A percentile compares a stretch with the other conserved stretches of the same genome.
phyloP scores from a whole-genome alignment of 768 basidiomycete species.

The Boletus pseudo-olivaceus region DNA sequence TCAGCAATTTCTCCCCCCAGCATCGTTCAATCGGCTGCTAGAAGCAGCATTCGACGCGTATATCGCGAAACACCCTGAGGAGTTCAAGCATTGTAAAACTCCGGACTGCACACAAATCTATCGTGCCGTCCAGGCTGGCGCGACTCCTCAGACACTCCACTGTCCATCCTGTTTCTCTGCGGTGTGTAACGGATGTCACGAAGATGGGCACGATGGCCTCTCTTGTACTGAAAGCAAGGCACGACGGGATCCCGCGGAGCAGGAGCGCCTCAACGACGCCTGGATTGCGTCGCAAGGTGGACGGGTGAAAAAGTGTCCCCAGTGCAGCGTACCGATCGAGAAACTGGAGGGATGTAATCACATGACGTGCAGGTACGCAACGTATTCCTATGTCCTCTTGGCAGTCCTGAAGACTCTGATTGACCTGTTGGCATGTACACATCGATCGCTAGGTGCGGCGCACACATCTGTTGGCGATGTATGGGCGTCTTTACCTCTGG shows the following conservation, averaged over 20 bases:
- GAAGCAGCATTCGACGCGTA: conserved; percentile 55
- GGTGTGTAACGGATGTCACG: conserved; percentile 62
- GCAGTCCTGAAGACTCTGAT: background rate
- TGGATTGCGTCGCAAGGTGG: conserved; percentile 56
- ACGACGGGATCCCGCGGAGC: conserved; percentile 40
- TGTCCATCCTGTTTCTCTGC: conserved; percentile 67
- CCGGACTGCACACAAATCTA: conserved; percentile 77
- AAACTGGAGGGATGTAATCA: conserved; percentile 75
- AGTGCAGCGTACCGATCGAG: conserved; percentile 66
- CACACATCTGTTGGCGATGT: conserved; percentile 76
- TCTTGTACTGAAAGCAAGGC: conserved; percentile 46
- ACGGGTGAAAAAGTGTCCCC: conserved; percentile 69
- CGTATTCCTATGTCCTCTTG: background rate
- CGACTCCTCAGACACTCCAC: conserved; percentile 38
- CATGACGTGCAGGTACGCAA: conserved; percentile 52
- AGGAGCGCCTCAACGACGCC: conserved; percentile 47
- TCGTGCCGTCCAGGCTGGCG: conserved; percentile 43
- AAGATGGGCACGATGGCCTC: conserved; percentile 59
- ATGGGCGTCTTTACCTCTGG: conserved; percentile 35
- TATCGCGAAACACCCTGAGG: conserved; percentile 52
- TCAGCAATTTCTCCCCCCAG: conserved; percentile 45
- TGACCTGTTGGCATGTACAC: background rate
- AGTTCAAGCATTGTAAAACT: conserved; percentile 73
- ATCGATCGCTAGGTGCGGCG: conserved; percentile 48
- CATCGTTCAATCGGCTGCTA: conserved; percentile 53